Conservation (phyloP, 2,329 filamentous ascomycete genomes). For the Stachybotrys chartarum region DNA sequence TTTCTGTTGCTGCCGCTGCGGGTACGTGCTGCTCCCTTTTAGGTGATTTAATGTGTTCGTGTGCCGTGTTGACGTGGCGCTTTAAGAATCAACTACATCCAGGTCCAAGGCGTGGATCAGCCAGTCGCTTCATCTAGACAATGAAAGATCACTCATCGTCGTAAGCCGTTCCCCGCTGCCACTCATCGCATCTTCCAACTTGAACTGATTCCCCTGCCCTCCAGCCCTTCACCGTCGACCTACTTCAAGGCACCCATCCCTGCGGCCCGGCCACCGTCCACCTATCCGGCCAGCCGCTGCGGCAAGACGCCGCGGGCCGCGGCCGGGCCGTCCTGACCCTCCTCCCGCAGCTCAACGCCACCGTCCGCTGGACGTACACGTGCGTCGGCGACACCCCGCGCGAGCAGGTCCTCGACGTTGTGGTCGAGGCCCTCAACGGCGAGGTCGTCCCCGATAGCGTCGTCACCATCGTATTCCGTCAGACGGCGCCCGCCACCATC, state of each 20-base stretch:
- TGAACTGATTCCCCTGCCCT: conserved; percentile 4
- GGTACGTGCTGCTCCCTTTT: conserved; percentile 2
- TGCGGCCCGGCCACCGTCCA: conserved; percentile 40
- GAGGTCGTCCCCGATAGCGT: conserved; percentile 26
- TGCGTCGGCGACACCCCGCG: conserved; percentile 30
- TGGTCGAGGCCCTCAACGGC: conserved; percentile 34
- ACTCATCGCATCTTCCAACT: too few species aligned
- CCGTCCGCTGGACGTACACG: conserved; percentile 39
- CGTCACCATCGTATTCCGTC: conserved; percentile 39
- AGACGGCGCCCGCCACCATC: conserved; percentile 34
- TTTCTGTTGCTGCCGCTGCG: conserved; percentile 4
- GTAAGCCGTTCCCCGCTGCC: too few species aligned
- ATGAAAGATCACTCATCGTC: not conserved
- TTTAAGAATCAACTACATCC: too few species aligned
- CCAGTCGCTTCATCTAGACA: too few species aligned
- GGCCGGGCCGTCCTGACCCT: conserved; percentile 35
- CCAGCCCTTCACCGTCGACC: conserved; percentile 34
- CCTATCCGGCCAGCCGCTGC: conserved; percentile 36
- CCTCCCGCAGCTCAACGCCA: conserved; percentile 27
- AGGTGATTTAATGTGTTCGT: too few species aligned
- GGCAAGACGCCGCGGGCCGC: conserved; percentile 28
- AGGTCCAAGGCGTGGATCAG: too few species aligned
- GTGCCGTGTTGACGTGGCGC: too few species aligned
- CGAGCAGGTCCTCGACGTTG: conserved; percentile 37
- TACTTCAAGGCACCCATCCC: conserved; percentile 34